Percentiles rank a stretch among this genome's conserved stretches.
These are phyloP conservation scores for Dothidotthia symphoricarpi DNA, from an alignment of 2,329 filamentous ascomycete species.

Conservation along the genomic window DNA sequence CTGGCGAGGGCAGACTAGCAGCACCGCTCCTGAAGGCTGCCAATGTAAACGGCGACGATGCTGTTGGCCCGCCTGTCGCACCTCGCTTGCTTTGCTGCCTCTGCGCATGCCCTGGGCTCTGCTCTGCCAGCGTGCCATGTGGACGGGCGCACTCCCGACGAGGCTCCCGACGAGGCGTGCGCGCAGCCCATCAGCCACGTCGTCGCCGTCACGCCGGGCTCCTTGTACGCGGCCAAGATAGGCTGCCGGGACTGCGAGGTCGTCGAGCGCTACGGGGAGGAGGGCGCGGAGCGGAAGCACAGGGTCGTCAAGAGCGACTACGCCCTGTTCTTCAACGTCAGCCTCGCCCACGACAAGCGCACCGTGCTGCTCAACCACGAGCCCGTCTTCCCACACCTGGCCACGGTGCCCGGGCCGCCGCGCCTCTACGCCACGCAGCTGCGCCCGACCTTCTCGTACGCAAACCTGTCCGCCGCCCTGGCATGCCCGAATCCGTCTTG, in stretches of 20 bases:
- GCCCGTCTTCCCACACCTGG: slow-evolving; percentile 27
- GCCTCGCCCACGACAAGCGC: slow-evolving; percentile 28
- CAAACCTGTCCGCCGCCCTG: slow-evolving; percentile 25
- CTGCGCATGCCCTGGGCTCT: too few relatives aligned
- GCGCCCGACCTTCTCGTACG: slow-evolving; percentile 21
- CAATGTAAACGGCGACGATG: background rate
- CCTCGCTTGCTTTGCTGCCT: too few relatives aligned
- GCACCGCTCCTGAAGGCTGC: too few relatives aligned
- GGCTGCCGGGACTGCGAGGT: slow-evolving; percentile 32
- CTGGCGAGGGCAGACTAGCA: too few relatives aligned
- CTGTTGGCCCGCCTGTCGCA: too few relatives aligned
- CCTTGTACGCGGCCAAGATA: slow-evolving; percentile 33
- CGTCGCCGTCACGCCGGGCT: slow-evolving; percentile 22
- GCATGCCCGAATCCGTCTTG: slow-evolving; percentile 21
- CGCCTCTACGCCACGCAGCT: slow-evolving; percentile 19
- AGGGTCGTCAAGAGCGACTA: slow-evolving; percentile 18
- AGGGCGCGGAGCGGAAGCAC: slow-evolving; percentile 4
- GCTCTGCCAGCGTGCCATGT: too few relatives aligned
- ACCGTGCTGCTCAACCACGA: slow-evolving; percentile 27
- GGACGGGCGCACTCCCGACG: too few relatives aligned
- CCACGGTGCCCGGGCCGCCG: slow-evolving; percentile 25
- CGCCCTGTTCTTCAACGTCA: slow-evolving; percentile 34
- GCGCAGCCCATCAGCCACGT: slow-evolving; percentile 23
- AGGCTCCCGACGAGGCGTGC: too few relatives aligned
- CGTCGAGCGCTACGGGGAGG: slow-evolving; percentile 4